These are phyloP conservation scores for Penicillium occitanis DNA, from an alignment of 2,329 filamentous ascomycete species.

Conservation along the genomic window DNA sequence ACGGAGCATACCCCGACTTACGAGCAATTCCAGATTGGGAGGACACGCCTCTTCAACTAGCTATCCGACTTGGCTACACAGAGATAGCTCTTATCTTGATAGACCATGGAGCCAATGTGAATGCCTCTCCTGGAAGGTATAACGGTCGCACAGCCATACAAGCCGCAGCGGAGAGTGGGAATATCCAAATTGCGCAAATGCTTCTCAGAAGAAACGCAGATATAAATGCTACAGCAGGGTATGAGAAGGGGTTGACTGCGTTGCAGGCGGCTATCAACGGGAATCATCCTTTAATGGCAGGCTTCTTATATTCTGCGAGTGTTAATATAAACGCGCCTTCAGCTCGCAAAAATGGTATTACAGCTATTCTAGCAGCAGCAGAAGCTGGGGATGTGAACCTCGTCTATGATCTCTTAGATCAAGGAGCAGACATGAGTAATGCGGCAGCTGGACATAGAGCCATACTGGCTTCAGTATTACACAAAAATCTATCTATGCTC, in stretches of 20 bases:
- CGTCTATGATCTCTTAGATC: neutral
- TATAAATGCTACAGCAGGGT: neutral
- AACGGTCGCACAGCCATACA: neutral
- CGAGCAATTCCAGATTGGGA: neutral
- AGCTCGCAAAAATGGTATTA: neutral
- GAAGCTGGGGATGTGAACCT: neutral
- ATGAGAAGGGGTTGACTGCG: neutral
- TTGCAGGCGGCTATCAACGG: neutral
- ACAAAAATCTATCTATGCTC: neutral
- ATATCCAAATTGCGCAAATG: neutral
- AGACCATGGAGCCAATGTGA: neutral
- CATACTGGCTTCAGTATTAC: neutral
- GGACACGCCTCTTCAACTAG: neutral
- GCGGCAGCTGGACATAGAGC: neutral
- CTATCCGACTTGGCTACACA: neutral
- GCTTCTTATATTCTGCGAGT: neutral
- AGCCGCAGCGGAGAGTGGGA: neutral
- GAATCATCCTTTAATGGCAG: neutral
- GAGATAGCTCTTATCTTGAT: neutral
- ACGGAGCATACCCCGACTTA: neutral
- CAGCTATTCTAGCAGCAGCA: neutral
- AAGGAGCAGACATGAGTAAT: neutral
- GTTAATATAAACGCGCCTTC: neutral
- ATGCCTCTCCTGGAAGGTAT: neutral
- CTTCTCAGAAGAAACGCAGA: neutral